phyloP scores from a whole-genome alignment of 192 early-diverging fungal genomes.

The Linnemannia zychae region DNA sequence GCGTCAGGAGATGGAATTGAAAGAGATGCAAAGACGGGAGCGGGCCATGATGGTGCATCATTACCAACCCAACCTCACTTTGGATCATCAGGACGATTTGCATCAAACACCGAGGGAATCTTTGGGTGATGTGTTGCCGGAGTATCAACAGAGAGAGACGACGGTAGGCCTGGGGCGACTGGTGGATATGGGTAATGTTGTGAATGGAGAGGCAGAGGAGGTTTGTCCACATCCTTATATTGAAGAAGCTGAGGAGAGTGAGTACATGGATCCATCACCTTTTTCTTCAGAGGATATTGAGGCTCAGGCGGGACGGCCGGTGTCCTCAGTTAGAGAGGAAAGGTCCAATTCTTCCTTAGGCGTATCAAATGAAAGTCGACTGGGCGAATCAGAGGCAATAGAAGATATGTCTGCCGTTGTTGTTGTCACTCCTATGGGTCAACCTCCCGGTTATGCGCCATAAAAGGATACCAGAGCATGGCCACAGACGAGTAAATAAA shows the following conservation, averaged over 20 bases:
- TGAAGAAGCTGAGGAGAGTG: background rate
- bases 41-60: constrained; percentile 6
- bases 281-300: background rate
- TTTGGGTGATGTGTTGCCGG: background rate
- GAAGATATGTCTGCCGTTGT: background rate
- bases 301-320: background rate
- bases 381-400: background rate
- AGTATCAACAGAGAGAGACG: background rate
- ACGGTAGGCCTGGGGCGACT: background rate
- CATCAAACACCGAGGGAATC: background rate
- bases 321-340: background rate
- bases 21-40: constrained; percentile 1
- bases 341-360: no score
- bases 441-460: background rate
- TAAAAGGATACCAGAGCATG: background rate
- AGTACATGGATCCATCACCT: background rate
- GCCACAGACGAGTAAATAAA: background rate
- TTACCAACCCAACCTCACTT: background rate
- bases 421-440: background rate
- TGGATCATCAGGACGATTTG: background rate
- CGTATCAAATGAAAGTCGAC: background rate
- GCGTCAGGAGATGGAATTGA: background rate
- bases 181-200: background rate
- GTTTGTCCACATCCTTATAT: background rate
- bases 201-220: background rate